Evolutionary conservation across 148 eudicot species (phyloP), one percentile per base, ranked within the genome.

Genomic region (Cornus suecica): DNA sequence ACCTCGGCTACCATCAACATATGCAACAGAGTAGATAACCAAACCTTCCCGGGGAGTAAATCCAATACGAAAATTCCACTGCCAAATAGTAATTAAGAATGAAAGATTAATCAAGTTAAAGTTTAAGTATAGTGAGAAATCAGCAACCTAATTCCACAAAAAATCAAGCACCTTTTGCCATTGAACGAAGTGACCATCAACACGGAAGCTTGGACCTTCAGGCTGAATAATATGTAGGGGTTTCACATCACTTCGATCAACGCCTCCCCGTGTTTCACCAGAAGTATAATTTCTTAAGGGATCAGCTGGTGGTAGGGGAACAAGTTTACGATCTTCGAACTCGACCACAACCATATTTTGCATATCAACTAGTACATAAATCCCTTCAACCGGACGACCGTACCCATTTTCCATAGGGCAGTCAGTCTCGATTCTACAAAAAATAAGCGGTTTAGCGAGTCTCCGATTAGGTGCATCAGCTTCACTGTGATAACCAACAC

Each of bases 331-430:
- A 76, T 96, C 99, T 84, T 93, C 98, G 82, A 93, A 96, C 86
- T 96, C 98, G 58, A 96, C 79, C 75, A 96, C 93, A 66, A 90
- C 92, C 98, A 93, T 96, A 77, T 90, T 91, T 77, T 96, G 98
- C 94, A 96, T 90, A 85, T 96, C 99, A 74, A 96, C 94, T 30
- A 93, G 86, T 8, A 96, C 91, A 83, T 90, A 83, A 74, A 96
- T 96, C 79, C 99, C 99, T 87, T 96, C 99, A 74, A 96, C 98
- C 52, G 99, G 99, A 13, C 98, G 97, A 76, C 98, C 99, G 83
- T 96, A 96, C 56, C 99, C 99, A 83, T 96, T 96, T 85, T 96
- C 99, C 92, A 96, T 80, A 20, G 99, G 99, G 75, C 98, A 90
- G 74, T 96, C 98, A 77, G 98, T 96, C 82, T 96, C 99, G 42